Base-by-base conservation (phyloP, 192 early-diverging fungal species). In the Anaeromyces robustus region DNA sequence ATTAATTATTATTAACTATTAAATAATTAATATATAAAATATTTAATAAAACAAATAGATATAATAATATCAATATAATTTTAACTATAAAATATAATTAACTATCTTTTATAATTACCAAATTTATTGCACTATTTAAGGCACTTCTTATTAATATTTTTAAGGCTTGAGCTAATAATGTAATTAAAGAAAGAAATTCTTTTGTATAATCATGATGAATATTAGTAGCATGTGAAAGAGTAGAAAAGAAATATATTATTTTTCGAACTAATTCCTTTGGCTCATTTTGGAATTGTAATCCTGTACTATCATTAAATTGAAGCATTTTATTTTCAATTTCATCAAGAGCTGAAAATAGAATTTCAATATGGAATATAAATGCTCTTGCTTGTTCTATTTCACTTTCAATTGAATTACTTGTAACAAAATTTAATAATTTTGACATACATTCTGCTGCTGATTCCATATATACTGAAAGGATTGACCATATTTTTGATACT, bases 201-300 rank as follows among this genome's bases (percentile, higher is more conserved):
- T 96, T 90, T 9, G 94, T 95, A 77, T 82, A 41, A 41, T 41
- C 39, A 94, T 92, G 7, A 88, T 7, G 14, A 41, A 41, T 16
- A 12, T 4, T 16, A 1, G 39, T 41, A 16, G 93, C 90, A 81
- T 94, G 90, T 6, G 93, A 93, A 34, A 99, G 86, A 28, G 96
- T 82, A 11, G 96, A 94, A 85, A 99, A 97, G 84, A 98, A 98
- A 82, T 93, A 93, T 79, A 97, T 93, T 80, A 97, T 95, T 84
- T 94, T 94, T 84, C 96, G 96, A 83, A 94, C 95, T 78, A 99
- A 88, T 88, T 98, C 91, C 88, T 95, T 98, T 14, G 97, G 96
- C 85, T 98, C 97, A 30, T 94, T 86, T 41, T 90, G 92, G 81
- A 93, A 89, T 16, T 41, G 39, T 80, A 90, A 59, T 18, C 80